Evolutionary conservation across 1,139 yeast species (phyloP).

Genomic region (Yarrowia galli): DNA sequence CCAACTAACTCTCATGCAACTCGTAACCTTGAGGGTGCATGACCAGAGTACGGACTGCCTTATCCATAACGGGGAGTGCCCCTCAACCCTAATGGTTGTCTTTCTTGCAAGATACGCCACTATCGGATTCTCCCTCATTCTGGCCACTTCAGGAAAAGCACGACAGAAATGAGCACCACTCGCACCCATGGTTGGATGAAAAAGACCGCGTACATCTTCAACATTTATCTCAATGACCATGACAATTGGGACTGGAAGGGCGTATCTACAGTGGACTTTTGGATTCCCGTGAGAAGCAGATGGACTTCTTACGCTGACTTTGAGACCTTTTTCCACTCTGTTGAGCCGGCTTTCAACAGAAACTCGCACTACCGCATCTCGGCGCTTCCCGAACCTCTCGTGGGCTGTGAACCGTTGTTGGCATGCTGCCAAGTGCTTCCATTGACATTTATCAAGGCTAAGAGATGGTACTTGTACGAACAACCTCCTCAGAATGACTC

Average conservation of each 20-base stretch:
- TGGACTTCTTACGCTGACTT: conserved; percentile 17
- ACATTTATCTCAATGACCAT: not conserved
- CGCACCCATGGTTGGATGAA: conserved; percentile 12
- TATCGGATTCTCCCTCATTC: not conserved
- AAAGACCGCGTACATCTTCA: conserved; percentile 18
- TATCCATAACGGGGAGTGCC: conserved; percentile 12
- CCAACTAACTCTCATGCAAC: too few relatives aligned
- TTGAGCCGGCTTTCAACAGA: not conserved
- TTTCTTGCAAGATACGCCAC: not conserved
- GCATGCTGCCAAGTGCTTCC: conserved; percentile 8
- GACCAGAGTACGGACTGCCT: conserved; percentile 16
- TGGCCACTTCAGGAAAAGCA: too few relatives aligned
- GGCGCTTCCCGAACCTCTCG: conserved; percentile 12
- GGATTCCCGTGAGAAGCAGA: not conserved
- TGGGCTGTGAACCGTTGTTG: conserved; percentile 11
- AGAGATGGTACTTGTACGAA: conserved; percentile 25
- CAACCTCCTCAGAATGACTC: conserved; percentile 1
- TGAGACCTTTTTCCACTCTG: not conserved
- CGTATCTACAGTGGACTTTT: not conserved
- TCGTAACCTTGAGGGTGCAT: not conserved
- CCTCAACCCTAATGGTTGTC: conserved; percentile 10
- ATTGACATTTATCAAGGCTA: conserved; percentile 7
- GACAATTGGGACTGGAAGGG: conserved; percentile 28
- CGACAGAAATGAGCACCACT: conserved; percentile 9
- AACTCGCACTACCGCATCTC: conserved; percentile 1